Evolutionary conservation across 2,329 filamentous ascomycete genomes (phyloP).

Genomic region (Verticillium nonalfalfae): DNA sequence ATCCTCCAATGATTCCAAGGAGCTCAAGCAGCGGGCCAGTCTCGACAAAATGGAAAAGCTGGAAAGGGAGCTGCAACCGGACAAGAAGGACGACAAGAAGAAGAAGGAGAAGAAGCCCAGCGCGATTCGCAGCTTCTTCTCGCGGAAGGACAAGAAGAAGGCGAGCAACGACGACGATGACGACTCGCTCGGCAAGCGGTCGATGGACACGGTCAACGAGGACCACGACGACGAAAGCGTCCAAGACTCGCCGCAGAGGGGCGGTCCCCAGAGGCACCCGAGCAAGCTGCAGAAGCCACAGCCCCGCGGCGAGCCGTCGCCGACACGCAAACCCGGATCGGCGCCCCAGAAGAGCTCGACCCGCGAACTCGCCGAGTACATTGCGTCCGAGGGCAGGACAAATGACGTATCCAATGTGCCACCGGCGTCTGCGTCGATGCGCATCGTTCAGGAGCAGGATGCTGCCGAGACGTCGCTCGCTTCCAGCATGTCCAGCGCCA

Average conservation of each 20-base stretch:
- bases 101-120: slow-evolving; percentile 60
- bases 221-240: slow-evolving; percentile 38
- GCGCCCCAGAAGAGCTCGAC: slow-evolving; percentile 24
- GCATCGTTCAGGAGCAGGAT: slow-evolving; percentile 47
- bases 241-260: slow-evolving; percentile 39
- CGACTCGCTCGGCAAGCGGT: slow-evolving; percentile 55
- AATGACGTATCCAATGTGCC: slow-evolving; percentile 52
- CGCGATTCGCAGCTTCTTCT: slow-evolving; percentile 55
- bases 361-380: slow-evolving; percentile 34
- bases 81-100: slow-evolving; percentile 70
- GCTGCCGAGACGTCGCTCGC: slow-evolving; percentile 18
- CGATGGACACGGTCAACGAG: slow-evolving; percentile 46
- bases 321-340: slow-evolving; percentile 30
- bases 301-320: slow-evolving; percentile 41
- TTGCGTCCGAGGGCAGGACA: slow-evolving; percentile 33
- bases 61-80: slow-evolving; percentile 47
- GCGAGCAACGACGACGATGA: slow-evolving; percentile 47
- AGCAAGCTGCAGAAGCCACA: slow-evolving; percentile 68
- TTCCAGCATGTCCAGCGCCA: slow-evolving; percentile 11
- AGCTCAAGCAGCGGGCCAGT: slow-evolving; percentile 54
- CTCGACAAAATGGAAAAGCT: slow-evolving; percentile 67
- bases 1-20: slow-evolving; percentile 49
- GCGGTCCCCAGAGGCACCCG: slow-evolving; percentile 44
- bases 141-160: slow-evolving; percentile 55
- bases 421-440: slow-evolving; percentile 42